Conservation (phyloP, 176 grass and related monocot genomes). For the Cymbopogon citratus region DNA sequence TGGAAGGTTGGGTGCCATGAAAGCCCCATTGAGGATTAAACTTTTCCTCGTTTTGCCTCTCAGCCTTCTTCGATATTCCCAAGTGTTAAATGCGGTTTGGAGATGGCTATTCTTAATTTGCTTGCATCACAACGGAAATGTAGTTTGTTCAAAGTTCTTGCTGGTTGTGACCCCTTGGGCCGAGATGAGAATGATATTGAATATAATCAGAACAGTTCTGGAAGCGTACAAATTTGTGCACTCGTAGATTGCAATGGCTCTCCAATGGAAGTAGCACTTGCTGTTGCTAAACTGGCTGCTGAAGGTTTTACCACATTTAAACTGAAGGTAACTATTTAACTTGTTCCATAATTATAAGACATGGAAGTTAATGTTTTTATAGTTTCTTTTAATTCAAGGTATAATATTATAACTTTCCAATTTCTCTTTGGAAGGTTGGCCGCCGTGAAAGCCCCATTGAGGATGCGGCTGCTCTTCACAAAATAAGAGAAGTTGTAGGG, state of each 20-base stretch:
- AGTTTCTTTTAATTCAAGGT: background rate
- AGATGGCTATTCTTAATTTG: slow-evolving; percentile 98
- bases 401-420: background rate
- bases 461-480: slow-evolving; percentile 76
- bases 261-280: slow-evolving; percentile 67
- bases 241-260: slow-evolving; percentile 70
- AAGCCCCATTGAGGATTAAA: background rate
- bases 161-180: slow-evolving; percentile 32
- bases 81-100: slow-evolving; percentile 81
- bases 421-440: slow-evolving; percentile 55
- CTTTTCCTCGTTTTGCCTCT: slow-evolving; percentile 4
- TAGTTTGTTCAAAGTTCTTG: slow-evolving; percentile 48
- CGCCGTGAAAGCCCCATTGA: slow-evolving; percentile 62
- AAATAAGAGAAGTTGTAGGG: slow-evolving; percentile 71
- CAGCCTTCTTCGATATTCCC: slow-evolving; percentile 89
- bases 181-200: slow-evolving; percentile 24
- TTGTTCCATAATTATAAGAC: background rate
- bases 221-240: slow-evolving; percentile 70
- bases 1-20: background rate
- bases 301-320: slow-evolving; percentile 94
- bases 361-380: background rate
- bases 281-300: slow-evolving; percentile 59
- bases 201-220: slow-evolving; percentile 38
- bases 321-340: slow-evolving; percentile 60
- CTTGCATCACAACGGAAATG: slow-evolving; percentile 43